These are phyloP conservation scores for Candida taoyuanica DNA, from an alignment of 805 yeast species.

Conservation along the genomic window DNA sequence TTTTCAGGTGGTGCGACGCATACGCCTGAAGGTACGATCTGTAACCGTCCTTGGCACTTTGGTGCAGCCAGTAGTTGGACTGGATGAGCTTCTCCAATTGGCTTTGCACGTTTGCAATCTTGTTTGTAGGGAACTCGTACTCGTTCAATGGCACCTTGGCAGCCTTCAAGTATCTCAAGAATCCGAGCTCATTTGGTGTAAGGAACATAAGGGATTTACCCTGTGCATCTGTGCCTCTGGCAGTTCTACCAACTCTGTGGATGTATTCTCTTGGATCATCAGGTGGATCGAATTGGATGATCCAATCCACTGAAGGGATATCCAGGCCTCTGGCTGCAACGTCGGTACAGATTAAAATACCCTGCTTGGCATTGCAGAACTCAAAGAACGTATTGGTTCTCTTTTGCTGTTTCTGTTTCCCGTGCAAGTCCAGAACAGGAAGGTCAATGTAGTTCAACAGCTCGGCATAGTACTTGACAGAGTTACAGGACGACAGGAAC, in stretches of 20 bases:
- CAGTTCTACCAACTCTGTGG: slow-evolving; percentile 99
- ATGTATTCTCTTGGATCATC: slow-evolving; percentile 99
- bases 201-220: slow-evolving; percentile 95
- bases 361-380: slow-evolving; percentile 94
- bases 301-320: slow-evolving; percentile 99
- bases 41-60: slow-evolving; percentile 96
- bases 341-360: slow-evolving; percentile 91
- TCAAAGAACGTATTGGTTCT: slow-evolving; percentile 97
- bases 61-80: slow-evolving; percentile 91
- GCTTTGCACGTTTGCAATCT: slow-evolving; percentile 93
- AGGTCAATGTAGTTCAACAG: slow-evolving; percentile 91
- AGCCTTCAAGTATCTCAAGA: slow-evolving; percentile 88
- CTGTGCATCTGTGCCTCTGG: slow-evolving; percentile 84
- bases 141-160: slow-evolving; percentile 98
- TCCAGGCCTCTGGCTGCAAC: slow-evolving; percentile 99
- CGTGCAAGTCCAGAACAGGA: slow-evolving; percentile 95
- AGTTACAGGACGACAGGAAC: slow-evolving; percentile 92
- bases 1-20: slow-evolving; percentile 92
- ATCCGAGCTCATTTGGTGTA: slow-evolving; percentile 91
- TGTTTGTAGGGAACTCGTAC: slow-evolving; percentile 90
- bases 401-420: slow-evolving; percentile 98
- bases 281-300: slow-evolving; percentile 98
- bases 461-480: slow-evolving; percentile 95
- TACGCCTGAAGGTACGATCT: slow-evolving; percentile 95
- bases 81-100: slow-evolving; percentile 88